Conservation (phyloP, 495 filamentous ascomycete genomes). For the Saxispiralis lemnorum region DNA sequence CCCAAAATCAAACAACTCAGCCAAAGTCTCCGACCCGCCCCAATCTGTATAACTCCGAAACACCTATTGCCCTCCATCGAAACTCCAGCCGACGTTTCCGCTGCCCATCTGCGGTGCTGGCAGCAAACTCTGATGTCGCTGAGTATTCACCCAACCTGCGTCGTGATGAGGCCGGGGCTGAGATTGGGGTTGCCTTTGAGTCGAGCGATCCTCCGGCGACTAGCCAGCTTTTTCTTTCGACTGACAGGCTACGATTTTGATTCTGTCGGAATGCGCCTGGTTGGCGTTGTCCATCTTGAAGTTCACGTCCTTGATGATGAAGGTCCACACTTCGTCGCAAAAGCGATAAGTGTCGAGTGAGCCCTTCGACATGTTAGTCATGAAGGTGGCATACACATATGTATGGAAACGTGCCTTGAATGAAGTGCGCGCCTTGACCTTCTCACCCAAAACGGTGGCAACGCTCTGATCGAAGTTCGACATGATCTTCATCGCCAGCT, state of each 20-base stretch:
- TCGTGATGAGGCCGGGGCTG: no score
- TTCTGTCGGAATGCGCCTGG: slow-evolving; percentile 34
- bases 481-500: slow-evolving; percentile 95
- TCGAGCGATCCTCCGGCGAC: no score
- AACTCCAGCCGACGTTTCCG: no score
- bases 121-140: no score
- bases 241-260: slow-evolving; percentile 89
- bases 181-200: no score
- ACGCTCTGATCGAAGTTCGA: slow-evolving; percentile 81
- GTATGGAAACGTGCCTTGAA: slow-evolving; percentile 62
- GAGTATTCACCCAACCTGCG: no score
- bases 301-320: slow-evolving; percentile 91
- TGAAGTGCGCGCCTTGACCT: slow-evolving; percentile 72
- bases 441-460: slow-evolving; percentile 71
- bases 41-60: no score
- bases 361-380: slow-evolving; percentile 38
- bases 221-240: slow-evolving; percentile 10
- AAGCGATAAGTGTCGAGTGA: slow-evolving; percentile 98
- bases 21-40: no score
- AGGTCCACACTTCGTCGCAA: slow-evolving; percentile 99
- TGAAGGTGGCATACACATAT: not conserved
- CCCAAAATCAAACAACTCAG: no score
- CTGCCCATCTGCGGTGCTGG: no score
- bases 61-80: no score
- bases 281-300: slow-evolving; percentile 82